These are phyloP conservation scores for Pinus albicaulis DNA, from an alignment of 75 land plant genomes.

Conservation along the genomic window DNA sequence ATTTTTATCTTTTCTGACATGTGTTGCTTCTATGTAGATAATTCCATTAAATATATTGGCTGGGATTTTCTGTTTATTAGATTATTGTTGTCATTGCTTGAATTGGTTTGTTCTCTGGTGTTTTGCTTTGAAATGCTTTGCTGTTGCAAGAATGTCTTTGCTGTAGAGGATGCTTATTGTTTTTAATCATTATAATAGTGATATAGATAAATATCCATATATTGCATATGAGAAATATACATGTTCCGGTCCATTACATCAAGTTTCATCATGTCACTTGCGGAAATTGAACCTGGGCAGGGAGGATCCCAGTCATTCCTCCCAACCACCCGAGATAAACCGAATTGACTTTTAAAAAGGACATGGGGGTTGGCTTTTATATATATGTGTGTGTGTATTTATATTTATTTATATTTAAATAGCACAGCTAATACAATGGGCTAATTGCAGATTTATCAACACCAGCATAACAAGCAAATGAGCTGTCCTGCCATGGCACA, in stretches of 20 bases:
- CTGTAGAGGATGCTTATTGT: neutral
- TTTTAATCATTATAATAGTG: neutral
- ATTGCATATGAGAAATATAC: no score
- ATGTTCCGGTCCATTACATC: no score
- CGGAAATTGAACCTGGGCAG: no score
- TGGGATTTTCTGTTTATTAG: neutral
- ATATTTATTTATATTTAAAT: neutral
- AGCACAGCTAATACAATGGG: neutral
- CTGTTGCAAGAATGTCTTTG: neutral
- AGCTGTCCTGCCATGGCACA: conserved; percentile 98
- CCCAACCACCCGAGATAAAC: no score
- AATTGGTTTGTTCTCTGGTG: neutral
- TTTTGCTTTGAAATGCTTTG: neutral
- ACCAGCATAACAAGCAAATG: conserved; percentile 97
- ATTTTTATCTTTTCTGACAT: neutral
- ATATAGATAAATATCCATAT: neutral
- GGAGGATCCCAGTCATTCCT: no score
- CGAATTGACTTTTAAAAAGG: no score
- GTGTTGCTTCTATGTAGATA: neutral
- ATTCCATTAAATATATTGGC: neutral
- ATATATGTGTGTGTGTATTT: no score
- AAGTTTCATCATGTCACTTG: no score
- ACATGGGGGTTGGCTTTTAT: no score
- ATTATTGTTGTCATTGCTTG: no score
- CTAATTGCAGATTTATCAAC: conserved; percentile 75